Evolutionary conservation across 2,329 filamentous ascomycete species (phyloP), one percentile per base, ranked within the genome.

Genomic region (Aureobasidium sp.): DNA sequence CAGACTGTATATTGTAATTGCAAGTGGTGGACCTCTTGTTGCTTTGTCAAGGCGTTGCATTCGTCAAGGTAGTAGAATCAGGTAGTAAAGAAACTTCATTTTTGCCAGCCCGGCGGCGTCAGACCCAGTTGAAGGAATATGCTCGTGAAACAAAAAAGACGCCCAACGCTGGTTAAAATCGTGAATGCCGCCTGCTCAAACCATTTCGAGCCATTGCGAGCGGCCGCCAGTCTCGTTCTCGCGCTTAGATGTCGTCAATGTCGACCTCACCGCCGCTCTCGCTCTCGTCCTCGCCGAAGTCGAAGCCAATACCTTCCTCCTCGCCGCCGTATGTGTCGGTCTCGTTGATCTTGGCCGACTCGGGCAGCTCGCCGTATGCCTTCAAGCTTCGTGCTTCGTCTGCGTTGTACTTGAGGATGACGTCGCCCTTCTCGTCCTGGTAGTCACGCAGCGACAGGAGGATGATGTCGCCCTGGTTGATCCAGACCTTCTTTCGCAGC

Each of bases 341-440:
- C 85, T 99, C 94, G 86, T 99, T 99, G 86, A 99, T 99, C 88
- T 97, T 97, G 76, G 94, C 94, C 73, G 86, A 89, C 80, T 97
- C 94, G 69, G 94, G 94, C 64, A 99, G 83, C 79, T 99, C 94
- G 77, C 94, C 94, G 78, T 97, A 97, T 66, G 91, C 90, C 82
- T 97, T 97, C 72, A 99, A 85, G 69, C 87, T 89, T 74, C 94
- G 88, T 71, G 94, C 94, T 82, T 97, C 94, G 74, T 99, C 94
- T 61, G 91, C 88, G 63, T 86, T 90, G 85, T 97, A 96, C 82
- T 97, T 97, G 75, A 95, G 86, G 74, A 94, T 93, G 55, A 95
- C 90, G 73, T 94, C 90, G 70, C 89, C 90, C 81, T 96, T 96
- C 79, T 93, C 89, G 78, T 94, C 90, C 76, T 96, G 91, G 80